Conservation (phyloP, 2,329 filamentous ascomycete genomes). For the Colletotrichum trifolii region DNA sequence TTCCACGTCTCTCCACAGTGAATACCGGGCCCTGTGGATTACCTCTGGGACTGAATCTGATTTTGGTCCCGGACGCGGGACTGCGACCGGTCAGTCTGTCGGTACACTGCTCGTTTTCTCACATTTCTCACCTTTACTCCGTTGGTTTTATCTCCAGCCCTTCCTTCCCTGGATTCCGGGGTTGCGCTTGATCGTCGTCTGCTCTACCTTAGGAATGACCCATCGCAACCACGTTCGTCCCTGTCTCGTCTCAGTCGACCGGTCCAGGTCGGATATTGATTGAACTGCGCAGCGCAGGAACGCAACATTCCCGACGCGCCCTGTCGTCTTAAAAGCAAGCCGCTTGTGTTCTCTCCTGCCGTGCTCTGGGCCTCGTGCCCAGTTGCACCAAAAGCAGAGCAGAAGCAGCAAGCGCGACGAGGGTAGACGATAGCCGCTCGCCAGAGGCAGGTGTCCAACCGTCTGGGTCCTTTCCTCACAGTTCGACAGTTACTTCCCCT, state of each 20-base stretch:
- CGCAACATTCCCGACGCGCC: constrained; percentile 3
- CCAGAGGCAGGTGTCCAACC: too few species aligned
- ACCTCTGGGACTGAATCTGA: background rate
- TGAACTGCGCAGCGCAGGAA: too few species aligned
- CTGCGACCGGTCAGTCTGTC: too few species aligned
- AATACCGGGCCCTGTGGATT: background rate
- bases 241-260: constrained; percentile 16
- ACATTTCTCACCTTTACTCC: background rate
- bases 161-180: too few species aligned
- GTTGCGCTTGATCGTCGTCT: background rate
- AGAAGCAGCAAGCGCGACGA: constrained; percentile 29
- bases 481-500: background rate
- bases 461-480: background rate
- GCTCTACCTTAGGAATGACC: constrained; percentile 17
- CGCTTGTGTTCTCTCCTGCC: constrained; percentile 19
- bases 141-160: too few species aligned
- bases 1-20: background rate
- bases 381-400: constrained; percentile 20
- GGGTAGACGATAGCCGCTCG: background rate
- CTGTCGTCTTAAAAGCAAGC: constrained; percentile 4
- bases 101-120: too few species aligned
- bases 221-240: constrained; percentile 24
- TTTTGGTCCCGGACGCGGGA: too few species aligned
- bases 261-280: background rate
- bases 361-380: constrained; percentile 35